Evolutionary conservation across 768 basidiomycete species (phyloP).

Genomic region (Tricholoma matsutake): DNA sequence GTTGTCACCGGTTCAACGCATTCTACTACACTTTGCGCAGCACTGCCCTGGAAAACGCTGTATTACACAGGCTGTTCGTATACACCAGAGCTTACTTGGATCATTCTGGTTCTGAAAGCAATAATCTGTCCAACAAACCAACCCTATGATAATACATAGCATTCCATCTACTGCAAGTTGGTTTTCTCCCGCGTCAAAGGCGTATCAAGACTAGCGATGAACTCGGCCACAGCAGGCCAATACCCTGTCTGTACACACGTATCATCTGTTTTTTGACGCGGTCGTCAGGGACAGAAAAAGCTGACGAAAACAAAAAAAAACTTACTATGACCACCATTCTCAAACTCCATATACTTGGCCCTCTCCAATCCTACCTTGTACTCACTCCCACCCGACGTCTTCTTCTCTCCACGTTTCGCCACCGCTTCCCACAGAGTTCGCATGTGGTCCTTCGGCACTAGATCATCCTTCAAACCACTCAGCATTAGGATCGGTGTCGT

Average conservation of each 20-base stretch:
- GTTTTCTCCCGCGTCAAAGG: background rate
- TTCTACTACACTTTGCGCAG: background rate
- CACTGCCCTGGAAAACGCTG: no score
- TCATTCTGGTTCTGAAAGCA: background rate
- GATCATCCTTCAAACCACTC: constrained; percentile 67
- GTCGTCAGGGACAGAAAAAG: constrained; percentile 5
- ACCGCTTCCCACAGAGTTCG: constrained; percentile 64
- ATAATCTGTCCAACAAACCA: background rate
- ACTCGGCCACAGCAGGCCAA: constrained; percentile 50
- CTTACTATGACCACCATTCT: constrained; percentile 54
- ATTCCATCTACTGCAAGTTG: background rate
- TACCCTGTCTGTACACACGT: constrained; percentile 55
- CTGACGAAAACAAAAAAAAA: constrained; percentile 8
- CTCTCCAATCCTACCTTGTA: constrained; percentile 49
- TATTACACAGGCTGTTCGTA: background rate
- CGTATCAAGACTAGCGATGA: constrained; percentile 26
- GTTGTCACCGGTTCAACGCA: background rate
- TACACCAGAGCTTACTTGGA: no score
- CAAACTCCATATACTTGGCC: constrained; percentile 55
- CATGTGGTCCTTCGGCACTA: constrained; percentile 80
- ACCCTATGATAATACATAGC: background rate
- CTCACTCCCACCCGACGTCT: constrained; percentile 32
- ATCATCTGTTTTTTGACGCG: constrained; percentile 37
- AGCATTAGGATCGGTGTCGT: constrained; percentile 79
- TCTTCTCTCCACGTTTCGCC: constrained; percentile 49